These are phyloP conservation scores for Gautieria morchelliformis DNA, from an alignment of 768 basidiomycete genomes.

Conservation along the genomic window DNA sequence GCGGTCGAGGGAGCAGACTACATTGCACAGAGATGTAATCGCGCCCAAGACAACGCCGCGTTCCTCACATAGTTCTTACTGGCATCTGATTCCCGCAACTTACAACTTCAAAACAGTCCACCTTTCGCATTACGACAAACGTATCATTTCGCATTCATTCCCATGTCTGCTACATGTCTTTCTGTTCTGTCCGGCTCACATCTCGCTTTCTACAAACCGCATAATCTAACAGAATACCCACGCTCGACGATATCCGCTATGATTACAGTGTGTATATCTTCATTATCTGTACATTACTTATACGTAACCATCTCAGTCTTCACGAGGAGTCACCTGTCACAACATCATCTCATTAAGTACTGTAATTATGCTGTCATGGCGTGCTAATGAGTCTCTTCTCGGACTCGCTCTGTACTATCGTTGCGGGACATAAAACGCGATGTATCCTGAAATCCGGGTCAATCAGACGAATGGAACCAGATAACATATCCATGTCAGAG, in stretches of 20 bases:
- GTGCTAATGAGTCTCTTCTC: no score
- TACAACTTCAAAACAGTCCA: not conserved
- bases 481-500: no score
- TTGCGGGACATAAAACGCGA: no score
- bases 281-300: no score
- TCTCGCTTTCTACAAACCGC: not conserved
- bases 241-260: not conserved
- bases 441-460: no score
- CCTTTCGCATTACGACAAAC: not conserved
- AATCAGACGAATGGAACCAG: no score
- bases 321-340: no score
- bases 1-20: slow-evolving; percentile 47
- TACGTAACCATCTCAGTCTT: no score
- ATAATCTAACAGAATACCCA: not conserved
- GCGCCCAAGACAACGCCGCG: slow-evolving; percentile 45
- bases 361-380: not conserved
- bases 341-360: not conserved
- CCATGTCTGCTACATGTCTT: not conserved
- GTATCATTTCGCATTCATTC: not conserved
- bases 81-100: not conserved
- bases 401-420: no score
- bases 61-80: slow-evolving; percentile 23
- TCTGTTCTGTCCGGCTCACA: not conserved
- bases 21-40: slow-evolving; percentile 54
- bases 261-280: no score